phyloP scores from a whole-genome alignment of 768 basidiomycete species.

The Panaeolus papilionaceus region DNA sequence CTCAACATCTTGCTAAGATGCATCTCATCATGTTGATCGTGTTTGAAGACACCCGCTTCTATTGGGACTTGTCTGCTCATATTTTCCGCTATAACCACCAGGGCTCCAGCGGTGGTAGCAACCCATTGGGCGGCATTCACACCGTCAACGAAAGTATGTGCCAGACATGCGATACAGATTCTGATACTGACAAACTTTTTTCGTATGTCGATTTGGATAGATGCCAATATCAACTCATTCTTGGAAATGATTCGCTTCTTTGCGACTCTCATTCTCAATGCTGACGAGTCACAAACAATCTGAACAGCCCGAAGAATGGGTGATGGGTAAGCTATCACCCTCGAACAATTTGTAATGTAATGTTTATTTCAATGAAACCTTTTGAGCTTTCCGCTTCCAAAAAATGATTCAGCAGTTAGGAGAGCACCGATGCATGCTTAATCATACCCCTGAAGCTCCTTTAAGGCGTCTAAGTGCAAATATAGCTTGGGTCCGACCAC shows the following conservation, averaged over 20 bases:
- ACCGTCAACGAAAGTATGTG: conserved; percentile 74
- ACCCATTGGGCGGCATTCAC: conserved; percentile 54
- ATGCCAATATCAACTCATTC: conserved; percentile 53
- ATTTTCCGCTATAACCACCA: conserved; percentile 74
- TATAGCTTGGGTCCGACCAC: neutral
- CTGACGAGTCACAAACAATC: conserved; percentile 55
- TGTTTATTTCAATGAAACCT: neutral
- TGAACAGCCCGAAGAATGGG: conserved; percentile 17
- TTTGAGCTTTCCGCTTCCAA: neutral
- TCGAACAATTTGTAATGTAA: neutral
- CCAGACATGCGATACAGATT: neutral
- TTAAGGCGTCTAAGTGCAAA: neutral
- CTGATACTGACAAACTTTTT: neutral
- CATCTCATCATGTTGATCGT: neutral
- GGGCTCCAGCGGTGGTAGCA: conserved; percentile 40
- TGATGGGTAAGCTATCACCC: conserved; percentile 11
- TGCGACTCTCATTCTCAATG: conserved; percentile 67
- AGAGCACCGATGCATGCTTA: neutral
- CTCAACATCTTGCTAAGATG: conserved; percentile 27
- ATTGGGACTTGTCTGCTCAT: conserved; percentile 61
- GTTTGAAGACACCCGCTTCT: conserved; percentile 58
- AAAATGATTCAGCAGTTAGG: neutral
- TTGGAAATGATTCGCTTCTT: conserved; percentile 74
- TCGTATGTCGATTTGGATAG: conserved; percentile 36
- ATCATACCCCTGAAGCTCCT: neutral